Conservation (phyloP, 805 yeast genomes). For the Brettanomyces bruxellensis region DNA sequence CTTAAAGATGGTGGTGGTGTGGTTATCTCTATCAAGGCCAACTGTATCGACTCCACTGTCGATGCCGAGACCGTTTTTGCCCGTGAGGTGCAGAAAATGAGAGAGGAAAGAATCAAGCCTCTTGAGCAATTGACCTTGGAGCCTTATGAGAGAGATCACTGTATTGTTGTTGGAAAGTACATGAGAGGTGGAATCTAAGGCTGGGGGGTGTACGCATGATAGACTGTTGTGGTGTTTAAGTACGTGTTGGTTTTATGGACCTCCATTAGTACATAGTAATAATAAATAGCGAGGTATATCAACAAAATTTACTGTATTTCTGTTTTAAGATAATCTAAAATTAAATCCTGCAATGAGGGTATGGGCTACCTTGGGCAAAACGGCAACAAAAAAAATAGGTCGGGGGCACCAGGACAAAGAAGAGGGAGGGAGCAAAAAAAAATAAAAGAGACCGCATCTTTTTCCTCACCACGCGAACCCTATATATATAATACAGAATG, state of each 20-base stretch:
- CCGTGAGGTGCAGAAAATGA: slow-evolving; percentile 96
- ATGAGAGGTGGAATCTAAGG: slow-evolving; percentile 65
- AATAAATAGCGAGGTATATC: too few relatives aligned
- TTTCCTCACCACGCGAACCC: too few relatives aligned
- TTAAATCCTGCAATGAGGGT: not conserved
- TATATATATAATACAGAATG: too few relatives aligned
- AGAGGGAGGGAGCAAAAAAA: too few relatives aligned
- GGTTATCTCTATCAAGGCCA: slow-evolving; percentile 97
- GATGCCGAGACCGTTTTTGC: slow-evolving; percentile 99
- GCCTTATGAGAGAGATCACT: slow-evolving; percentile 99
- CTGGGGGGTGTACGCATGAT: not conserved
- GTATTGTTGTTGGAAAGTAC: slow-evolving; percentile 96
- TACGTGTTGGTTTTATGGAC: too few relatives aligned
- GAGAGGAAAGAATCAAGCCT: slow-evolving; percentile 98
- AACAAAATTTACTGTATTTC: not conserved
- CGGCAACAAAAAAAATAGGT: too few relatives aligned
- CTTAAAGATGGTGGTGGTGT: slow-evolving; percentile 98
- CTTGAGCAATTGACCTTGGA: slow-evolving; percentile 97
- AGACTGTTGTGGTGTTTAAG: too few relatives aligned
- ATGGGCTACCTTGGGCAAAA: too few relatives aligned
- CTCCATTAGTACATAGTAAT: too few relatives aligned
- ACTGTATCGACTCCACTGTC: slow-evolving; percentile 99
- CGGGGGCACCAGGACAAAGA: too few relatives aligned
- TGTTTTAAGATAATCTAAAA: not conserved
- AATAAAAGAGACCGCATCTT: too few relatives aligned